A percentile compares a stretch with the other conserved stretches of the same genome.
Conservation (phyloP, 495 filamentous ascomycete species). For the Neurospora hispaniola region DNA sequence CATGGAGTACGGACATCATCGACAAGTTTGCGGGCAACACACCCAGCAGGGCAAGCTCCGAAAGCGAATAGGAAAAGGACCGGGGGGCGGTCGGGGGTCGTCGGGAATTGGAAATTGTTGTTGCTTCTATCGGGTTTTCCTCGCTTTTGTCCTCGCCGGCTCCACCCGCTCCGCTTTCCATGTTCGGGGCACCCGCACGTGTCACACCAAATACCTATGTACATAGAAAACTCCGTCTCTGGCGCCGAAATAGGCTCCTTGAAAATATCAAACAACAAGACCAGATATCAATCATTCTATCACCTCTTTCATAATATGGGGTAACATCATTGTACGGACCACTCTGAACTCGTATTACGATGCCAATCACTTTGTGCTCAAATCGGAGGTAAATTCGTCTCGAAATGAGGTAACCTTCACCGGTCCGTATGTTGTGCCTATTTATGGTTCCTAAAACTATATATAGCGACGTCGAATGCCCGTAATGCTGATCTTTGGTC, state of each 20-base stretch:
- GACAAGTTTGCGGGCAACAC: not conserved
- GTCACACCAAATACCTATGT: not conserved
- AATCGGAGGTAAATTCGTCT: not conserved
- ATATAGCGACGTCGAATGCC: not conserved
- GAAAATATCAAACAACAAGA: not conserved
- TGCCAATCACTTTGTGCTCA: not conserved
- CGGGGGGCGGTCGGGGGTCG: not conserved
- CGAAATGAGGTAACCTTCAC: not conserved
- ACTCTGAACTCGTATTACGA: not conserved
- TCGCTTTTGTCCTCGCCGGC: not conserved
- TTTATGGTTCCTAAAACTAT: not conserved
- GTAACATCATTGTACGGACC: not conserved
- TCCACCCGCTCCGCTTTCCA: not conserved
- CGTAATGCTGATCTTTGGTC: not conserved
- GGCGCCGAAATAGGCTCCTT: not conserved
- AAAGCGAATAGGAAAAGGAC: not conserved
- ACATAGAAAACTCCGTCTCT: not conserved
- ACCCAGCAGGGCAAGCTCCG: not conserved
- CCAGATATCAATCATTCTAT: not conserved
- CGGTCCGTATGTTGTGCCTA: not conserved
- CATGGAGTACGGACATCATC: not conserved
- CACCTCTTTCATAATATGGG: not conserved
- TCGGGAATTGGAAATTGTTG: not conserved
- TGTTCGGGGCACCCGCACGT: not conserved
- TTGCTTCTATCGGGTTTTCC: not conserved